These are phyloP conservation scores for Paecilomyces niveus DNA, from an alignment of 2,329 filamentous ascomycete species.

Conservation along the genomic window DNA sequence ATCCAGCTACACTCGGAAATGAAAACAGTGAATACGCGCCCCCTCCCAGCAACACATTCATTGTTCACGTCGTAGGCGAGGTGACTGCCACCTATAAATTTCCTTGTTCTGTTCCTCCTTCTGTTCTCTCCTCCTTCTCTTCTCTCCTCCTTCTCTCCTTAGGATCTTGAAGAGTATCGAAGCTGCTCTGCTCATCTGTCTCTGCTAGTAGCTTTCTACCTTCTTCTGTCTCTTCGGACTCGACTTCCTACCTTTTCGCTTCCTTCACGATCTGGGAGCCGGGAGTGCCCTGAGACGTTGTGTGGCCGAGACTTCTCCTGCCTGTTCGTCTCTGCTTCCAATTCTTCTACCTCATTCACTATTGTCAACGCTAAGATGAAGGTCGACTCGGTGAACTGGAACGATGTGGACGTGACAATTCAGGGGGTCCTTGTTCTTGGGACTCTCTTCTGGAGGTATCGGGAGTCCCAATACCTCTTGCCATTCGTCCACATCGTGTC, in stretches of 20 bases:
- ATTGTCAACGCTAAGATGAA: background rate
- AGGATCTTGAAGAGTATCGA: no score
- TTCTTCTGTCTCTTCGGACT: no score
- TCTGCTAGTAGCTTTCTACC: no score
- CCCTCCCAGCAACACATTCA: background rate
- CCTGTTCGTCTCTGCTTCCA: background rate
- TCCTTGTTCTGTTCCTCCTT: background rate
- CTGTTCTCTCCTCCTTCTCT: background rate
- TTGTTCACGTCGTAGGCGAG: background rate
- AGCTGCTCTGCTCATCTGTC: no score
- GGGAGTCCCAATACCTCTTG: background rate
- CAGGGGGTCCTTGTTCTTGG: background rate
- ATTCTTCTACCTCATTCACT: background rate
- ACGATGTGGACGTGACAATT: background rate
- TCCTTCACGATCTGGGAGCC: no score
- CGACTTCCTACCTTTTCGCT: no score
- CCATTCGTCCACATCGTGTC: background rate
- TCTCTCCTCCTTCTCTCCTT: no score
- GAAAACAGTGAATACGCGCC: background rate
- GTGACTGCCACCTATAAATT: background rate
- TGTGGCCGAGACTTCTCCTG: no score
- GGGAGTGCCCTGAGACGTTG: no score
- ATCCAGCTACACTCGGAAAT: background rate
- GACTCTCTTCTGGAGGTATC: background rate
- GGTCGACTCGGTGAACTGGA: background rate